These are phyloP conservation scores for Aspergillus diversus DNA, from an alignment of 495 filamentous ascomycete genomes.

Conservation along the genomic window DNA sequence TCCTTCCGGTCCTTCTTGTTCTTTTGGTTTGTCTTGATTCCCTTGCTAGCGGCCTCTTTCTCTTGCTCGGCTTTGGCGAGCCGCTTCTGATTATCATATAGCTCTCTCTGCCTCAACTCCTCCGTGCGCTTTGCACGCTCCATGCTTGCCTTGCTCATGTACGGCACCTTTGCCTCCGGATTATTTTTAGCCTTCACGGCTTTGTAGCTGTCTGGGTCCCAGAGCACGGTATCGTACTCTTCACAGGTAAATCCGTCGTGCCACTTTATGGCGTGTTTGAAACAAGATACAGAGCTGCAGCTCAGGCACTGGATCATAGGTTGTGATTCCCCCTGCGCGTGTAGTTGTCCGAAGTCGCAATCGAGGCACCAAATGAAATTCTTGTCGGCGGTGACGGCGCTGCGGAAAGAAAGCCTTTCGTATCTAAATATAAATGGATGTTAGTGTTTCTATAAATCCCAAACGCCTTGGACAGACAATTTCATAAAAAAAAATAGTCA, in stretches of 20 bases:
- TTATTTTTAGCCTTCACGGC: slow-evolving; percentile 7
- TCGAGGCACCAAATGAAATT: slow-evolving; percentile 23
- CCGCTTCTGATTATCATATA: slow-evolving; percentile 14
- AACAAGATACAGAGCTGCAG: slow-evolving; percentile 14
- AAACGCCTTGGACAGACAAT: too few species aligned
- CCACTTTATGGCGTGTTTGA: slow-evolving; percentile 23
- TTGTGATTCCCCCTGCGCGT: slow-evolving; percentile 8
- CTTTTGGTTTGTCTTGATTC: neutral
- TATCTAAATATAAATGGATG: slow-evolving; percentile 9
- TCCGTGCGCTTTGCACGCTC: neutral
- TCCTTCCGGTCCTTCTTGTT: slow-evolving; percentile 4
- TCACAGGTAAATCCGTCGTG: slow-evolving; percentile 22
- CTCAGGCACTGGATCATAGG: slow-evolving; percentile 13
- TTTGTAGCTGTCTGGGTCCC: slow-evolving; percentile 22
- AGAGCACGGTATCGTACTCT: slow-evolving; percentile 19
- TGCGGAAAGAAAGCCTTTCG: slow-evolving; percentile 14
- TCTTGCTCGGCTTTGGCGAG: slow-evolving; percentile 7
- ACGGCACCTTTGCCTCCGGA: neutral
- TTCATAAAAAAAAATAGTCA: neutral
- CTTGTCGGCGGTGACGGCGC: slow-evolving; percentile 15
- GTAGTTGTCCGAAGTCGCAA: slow-evolving; percentile 20
- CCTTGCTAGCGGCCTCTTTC: slow-evolving; percentile 4
- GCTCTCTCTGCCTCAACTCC: slow-evolving; percentile 2
- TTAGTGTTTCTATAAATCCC: neutral
- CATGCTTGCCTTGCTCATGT: neutral